These are phyloP conservation scores for Aureobasidium sp. DNA, from an alignment of 2,329 filamentous ascomycete genomes.

Conservation along the genomic window DNA sequence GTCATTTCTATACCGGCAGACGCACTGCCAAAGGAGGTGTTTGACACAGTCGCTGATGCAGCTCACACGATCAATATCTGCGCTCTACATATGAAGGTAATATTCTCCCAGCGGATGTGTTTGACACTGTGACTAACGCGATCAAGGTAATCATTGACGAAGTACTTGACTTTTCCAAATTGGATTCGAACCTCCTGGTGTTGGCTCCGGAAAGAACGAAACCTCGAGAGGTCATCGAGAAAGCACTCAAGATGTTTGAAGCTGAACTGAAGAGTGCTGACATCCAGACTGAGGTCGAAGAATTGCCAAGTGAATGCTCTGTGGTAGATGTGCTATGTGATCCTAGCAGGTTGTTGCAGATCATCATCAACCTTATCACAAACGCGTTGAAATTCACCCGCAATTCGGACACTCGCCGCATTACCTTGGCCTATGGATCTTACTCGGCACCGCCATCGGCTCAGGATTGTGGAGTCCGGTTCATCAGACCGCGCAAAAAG, in stretches of 20 bases:
- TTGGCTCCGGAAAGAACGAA: slow-evolving; percentile 18
- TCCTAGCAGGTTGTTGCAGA: slow-evolving; percentile 19
- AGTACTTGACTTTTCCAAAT: slow-evolving; percentile 36
- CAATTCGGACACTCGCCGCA: slow-evolving; percentile 23
- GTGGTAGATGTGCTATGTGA: slow-evolving; percentile 23
- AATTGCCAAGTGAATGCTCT: slow-evolving; percentile 23
- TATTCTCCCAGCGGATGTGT: not conserved
- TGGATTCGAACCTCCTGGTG: slow-evolving; percentile 35
- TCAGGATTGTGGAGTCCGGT: slow-evolving; percentile 25
- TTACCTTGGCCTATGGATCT: slow-evolving; percentile 32
- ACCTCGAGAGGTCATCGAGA: slow-evolving; percentile 17
- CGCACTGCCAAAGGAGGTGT: not conserved
- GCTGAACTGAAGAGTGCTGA: slow-evolving; percentile 21
- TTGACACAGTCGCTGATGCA: slow-evolving; percentile 8
- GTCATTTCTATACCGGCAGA: not conserved
- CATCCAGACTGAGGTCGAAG: slow-evolving; percentile 17
- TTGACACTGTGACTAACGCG: not conserved
- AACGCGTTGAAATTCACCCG: slow-evolving; percentile 23
- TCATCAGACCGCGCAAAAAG: slow-evolving; percentile 22
- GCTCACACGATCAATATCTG: slow-evolving; percentile 13
- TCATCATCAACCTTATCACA: slow-evolving; percentile 22
- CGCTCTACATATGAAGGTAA: slow-evolving; percentile 9
- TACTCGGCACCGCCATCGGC: slow-evolving; percentile 24
- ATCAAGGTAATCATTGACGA: slow-evolving; percentile 35
- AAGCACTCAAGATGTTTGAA: slow-evolving; percentile 27